A percentile compares a stretch with the other conserved stretches of the same genome.
Conservation (phyloP, 2,329 filamentous ascomycete species). For the Fusarium clavum region DNA sequence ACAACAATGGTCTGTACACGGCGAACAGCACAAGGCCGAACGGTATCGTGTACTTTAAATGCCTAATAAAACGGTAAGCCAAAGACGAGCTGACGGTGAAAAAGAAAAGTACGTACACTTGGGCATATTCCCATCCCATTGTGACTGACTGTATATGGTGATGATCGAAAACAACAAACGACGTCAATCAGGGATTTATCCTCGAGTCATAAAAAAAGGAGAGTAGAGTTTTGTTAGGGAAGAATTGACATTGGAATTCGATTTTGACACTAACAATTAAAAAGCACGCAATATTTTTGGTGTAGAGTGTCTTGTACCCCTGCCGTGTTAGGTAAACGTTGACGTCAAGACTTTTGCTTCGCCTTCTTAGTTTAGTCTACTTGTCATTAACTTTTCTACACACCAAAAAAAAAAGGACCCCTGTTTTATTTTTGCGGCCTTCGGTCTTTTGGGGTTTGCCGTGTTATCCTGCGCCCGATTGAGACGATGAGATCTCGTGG, state of each 20-base stretch:
- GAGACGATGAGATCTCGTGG: background rate
- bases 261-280: conserved; percentile 6
- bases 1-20: conserved; percentile 34
- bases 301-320: conserved; percentile 3
- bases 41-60: conserved; percentile 43
- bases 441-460: conserved; percentile 15
- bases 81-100: background rate
- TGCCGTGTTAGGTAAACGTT: conserved; percentile 31
- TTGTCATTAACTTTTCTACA: conserved; percentile 22
- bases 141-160: conserved; percentile 18
- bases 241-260: conserved; percentile 1
- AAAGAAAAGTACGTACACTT: conserved; percentile 33
- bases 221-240: conserved; percentile 3
- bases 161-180: background rate
- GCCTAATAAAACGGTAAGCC: conserved; percentile 15
- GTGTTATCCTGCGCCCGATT: background rate
- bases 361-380: conserved; percentile 14
- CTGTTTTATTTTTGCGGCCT: background rate
- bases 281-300: background rate
- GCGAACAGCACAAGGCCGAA: conserved; percentile 21
- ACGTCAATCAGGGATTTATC: background rate
- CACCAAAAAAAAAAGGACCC: background rate
- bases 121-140: conserved; percentile 42
- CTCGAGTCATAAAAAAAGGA: conserved; percentile 1
- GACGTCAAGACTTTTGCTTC: conserved; percentile 38